Evolutionary conservation across 805 yeast genomes (phyloP), one percentile per base, ranked within the genome.

Genomic region (Starmerella vitae): DNA sequence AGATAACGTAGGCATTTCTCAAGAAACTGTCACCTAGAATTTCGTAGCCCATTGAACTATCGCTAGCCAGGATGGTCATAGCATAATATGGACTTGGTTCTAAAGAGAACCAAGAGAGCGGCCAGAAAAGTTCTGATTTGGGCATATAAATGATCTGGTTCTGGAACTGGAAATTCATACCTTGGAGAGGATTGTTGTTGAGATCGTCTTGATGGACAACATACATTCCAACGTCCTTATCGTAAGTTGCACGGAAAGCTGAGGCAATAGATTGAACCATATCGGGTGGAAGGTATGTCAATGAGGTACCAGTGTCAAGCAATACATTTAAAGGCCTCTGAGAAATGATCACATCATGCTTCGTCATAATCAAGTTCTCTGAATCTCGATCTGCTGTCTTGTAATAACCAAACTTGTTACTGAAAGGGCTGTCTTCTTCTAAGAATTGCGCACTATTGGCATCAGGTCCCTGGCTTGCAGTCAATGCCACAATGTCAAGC

Each of bases 21-120:
- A 76, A 57, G 47, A 76, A 66, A 41, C 66, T 66, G 49, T 73
- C 78, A 14, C 82, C 83, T 21, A 76, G 59, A 36, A 72, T 61
- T 32, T 30, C 65, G 40, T 46, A 43, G 60, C 55, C 58, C 46
- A 53, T 35, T 9, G 57, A 45, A 28, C 47, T 48, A 7, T 44
- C 39, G 37, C 47, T 53, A 9, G 56, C 44, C 37, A 55, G 41
- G 5, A 55, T 35, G 2, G 60, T 52, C 52, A 56, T 37, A 5
- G 51, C 57, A n/a, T 46, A 49, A 32, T 46, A 51, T 13, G 45
- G 50, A 38, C 44, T 44, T 17, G 38, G 48, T 34, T 41, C 49
- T 34, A 42, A 38, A 8, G 46, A 49, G 38, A 43, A 51, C 52
- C 52, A 58, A 35, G 55, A 52, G 34, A 53, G 42, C 3, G 56